Evolutionary conservation across 2,329 filamentous ascomycete species (phyloP).

Genomic region (Berkeleyomyces basicola): DNA sequence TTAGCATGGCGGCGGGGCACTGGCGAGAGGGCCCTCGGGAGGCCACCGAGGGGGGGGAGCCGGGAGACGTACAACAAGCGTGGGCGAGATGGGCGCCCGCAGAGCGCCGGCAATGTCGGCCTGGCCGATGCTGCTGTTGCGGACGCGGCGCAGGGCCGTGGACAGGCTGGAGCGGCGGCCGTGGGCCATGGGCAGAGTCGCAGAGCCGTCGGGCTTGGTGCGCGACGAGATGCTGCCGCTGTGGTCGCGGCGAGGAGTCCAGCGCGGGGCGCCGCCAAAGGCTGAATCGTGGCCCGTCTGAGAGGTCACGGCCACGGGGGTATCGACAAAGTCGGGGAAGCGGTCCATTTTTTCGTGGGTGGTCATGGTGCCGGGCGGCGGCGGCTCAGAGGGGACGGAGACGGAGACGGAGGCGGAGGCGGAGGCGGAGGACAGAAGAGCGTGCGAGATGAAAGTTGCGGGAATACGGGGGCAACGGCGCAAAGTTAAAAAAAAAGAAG

Average conservation of each 20-base stretch:
- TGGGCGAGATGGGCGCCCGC: conserved; percentile 75
- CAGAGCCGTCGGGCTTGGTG: background rate
- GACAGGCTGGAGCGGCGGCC: conserved; percentile 11
- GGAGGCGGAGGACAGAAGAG: background rate
- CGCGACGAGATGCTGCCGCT: conserved; percentile 18
- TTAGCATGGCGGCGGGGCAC: background rate
- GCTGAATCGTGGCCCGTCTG: conserved; percentile 4
- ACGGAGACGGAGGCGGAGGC: background rate
- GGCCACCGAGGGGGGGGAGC: background rate
- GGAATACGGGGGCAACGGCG: background rate
- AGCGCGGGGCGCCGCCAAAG: conserved; percentile 8
- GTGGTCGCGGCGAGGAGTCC: conserved; percentile 12
- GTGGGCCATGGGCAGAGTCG: background rate
- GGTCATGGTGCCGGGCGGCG: background rate
- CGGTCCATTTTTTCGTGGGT: conserved; percentile 31
- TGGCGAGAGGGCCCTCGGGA: too few relatives aligned
- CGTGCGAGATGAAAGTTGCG: background rate
- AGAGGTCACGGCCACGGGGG: conserved; percentile 17
- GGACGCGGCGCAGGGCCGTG: conserved; percentile 73
- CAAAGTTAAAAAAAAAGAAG: background rate
- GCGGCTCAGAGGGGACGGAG: background rate
- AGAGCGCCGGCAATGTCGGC: conserved; percentile 89
- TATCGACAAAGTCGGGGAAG: conserved; percentile 39
- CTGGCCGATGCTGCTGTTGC: conserved; percentile 74
- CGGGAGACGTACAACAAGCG: conserved; percentile 52